A percentile compares a stretch with the other conserved stretches of the same genome.
Conservation (phyloP, 169 alveolate species). For the Eimeria acervulina region DNA sequence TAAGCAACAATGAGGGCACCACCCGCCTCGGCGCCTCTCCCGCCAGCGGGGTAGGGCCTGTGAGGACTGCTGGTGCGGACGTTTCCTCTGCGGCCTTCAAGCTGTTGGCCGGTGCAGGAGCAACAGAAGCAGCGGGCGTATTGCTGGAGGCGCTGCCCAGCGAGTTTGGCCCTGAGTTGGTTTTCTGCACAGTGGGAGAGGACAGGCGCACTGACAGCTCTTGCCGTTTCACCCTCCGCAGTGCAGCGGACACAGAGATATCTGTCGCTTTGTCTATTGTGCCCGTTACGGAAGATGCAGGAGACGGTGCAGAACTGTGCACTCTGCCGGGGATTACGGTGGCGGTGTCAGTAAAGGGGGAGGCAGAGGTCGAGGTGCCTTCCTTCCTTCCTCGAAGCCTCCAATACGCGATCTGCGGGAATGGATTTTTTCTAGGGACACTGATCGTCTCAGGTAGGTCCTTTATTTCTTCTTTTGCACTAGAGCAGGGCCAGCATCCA, state of each 20-base stretch:
- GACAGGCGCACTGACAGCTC: constrained; percentile 3
- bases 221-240: constrained; percentile 47
- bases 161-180: constrained; percentile 14
- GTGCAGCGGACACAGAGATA: neutral
- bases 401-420: constrained; percentile 51
- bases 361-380: constrained; percentile 2
- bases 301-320: constrained; percentile 31
- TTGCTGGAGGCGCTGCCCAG: neutral
- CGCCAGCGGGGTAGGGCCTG: neutral
- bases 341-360: constrained; percentile 24
- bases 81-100: neutral
- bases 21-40: neutral
- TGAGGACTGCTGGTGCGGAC: neutral
- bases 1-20: neutral
- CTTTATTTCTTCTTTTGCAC: neutral
- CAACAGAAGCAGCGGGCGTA: neutral
- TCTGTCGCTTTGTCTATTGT: constrained; percentile 21
- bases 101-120: neutral
- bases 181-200: constrained; percentile 40
- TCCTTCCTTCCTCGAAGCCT: constrained; percentile 39
- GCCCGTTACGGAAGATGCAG: neutral
- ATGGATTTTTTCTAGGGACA: constrained; percentile 49
- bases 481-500: neutral
- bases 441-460: constrained; percentile 55
- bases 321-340: constrained; percentile 30